Conservation (phyloP, 1,139 yeast genomes). For the Diutina mesorugosa region DNA sequence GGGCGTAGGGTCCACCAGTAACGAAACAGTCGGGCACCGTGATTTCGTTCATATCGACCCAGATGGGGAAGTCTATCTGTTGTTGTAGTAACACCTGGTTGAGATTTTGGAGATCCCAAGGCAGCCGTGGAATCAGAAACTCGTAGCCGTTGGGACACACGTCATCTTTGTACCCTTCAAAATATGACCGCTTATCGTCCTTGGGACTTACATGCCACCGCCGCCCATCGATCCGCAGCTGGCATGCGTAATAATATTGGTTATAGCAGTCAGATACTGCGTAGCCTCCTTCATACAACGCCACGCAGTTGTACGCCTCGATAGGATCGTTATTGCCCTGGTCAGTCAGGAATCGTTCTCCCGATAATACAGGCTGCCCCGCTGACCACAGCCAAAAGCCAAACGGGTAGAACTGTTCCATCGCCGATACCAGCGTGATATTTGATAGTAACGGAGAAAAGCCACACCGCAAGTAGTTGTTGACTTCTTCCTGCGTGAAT, state of each 20-base stretch:
- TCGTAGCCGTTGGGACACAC: conserved; percentile 38
- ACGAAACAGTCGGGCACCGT: conserved; percentile 74
- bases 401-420: conserved; percentile 15
- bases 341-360: conserved; percentile 2
- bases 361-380: conserved; percentile 29
- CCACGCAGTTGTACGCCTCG: conserved; percentile 50
- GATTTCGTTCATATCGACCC: conserved; percentile 82
- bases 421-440: conserved; percentile 4
- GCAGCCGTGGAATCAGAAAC: conserved; percentile 47
- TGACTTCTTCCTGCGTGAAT: conserved; percentile 20
- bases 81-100: conserved; percentile 6
- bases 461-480: conserved; percentile 37
- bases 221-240: conserved; percentile 20
- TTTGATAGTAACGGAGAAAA: conserved; percentile 38
- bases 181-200: conserved; percentile 27
- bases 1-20: conserved; percentile 65
- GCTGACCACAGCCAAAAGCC: conserved; percentile 60
- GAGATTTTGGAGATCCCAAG: not conserved
- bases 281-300: conserved; percentile 39
- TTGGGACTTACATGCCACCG: conserved; percentile 34
- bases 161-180: conserved; percentile 26
- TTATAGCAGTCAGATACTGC: conserved; percentile 51
- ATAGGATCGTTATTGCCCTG: conserved; percentile 2
- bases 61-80: conserved; percentile 26
- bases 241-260: conserved; percentile 43